Evolutionary conservation across 129 eudicot species (phyloP).

Genomic region (Erigeron canadensis): DNA sequence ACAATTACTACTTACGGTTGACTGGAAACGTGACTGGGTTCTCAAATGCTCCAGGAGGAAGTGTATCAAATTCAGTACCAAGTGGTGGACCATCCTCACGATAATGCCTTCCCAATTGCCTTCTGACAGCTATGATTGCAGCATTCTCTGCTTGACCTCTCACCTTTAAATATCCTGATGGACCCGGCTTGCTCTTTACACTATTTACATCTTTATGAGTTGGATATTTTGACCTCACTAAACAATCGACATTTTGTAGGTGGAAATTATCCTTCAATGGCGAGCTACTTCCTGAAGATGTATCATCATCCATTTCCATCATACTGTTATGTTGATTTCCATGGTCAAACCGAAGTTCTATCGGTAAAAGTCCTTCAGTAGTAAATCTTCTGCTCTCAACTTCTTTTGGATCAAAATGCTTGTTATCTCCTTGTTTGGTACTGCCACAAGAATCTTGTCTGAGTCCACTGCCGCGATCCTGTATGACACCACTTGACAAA

Average conservation of each 20-base stretch:
- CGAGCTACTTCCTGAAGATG: slow-evolving; percentile 85
- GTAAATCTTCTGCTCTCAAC: slow-evolving; percentile 76
- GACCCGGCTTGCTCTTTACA: slow-evolving; percentile 55
- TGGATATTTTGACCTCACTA: slow-evolving; percentile 38
- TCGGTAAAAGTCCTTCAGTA: slow-evolving; percentile 38
- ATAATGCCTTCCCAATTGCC: slow-evolving; percentile 89
- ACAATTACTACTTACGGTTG: slow-evolving; percentile 47
- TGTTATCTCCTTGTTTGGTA: slow-evolving; percentile 85
- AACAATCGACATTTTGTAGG: slow-evolving; percentile 44
- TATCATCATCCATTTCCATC: slow-evolving; percentile 40
- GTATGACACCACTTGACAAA: slow-evolving; percentile 83
- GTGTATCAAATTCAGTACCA: slow-evolving; percentile 85
- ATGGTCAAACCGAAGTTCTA: slow-evolving; percentile 51
- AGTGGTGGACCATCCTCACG: slow-evolving; percentile 89
- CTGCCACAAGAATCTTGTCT: slow-evolving; percentile 99
- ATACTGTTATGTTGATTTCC: slow-evolving; percentile 36
- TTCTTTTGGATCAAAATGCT: slow-evolving; percentile 59
- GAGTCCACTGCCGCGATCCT: slow-evolving; percentile 90
- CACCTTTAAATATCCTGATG: slow-evolving; percentile 90
- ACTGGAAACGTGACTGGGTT: slow-evolving; percentile 43
- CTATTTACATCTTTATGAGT: slow-evolving; percentile 40
- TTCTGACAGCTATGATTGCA: slow-evolving; percentile 89
- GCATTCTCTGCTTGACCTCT: slow-evolving; percentile 76
- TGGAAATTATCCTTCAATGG: slow-evolving; percentile 42
- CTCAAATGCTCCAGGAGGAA: slow-evolving; percentile 96